Percentiles rank a stretch among this genome's conserved stretches.
Evolutionary conservation across 2,329 filamentous ascomycete species (phyloP).

Genomic region (Ilyonectria mors-panacis): DNA sequence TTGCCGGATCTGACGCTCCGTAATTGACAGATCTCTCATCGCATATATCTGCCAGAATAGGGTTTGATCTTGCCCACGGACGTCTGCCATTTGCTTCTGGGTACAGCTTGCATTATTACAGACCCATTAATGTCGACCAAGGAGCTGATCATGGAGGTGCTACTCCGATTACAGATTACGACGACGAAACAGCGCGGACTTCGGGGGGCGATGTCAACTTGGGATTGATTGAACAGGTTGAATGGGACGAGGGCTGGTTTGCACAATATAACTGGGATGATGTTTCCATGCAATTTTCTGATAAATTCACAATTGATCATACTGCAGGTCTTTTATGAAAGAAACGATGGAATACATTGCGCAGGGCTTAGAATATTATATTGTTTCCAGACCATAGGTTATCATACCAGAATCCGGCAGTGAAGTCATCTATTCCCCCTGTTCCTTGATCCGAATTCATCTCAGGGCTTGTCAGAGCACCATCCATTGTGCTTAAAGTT

Average conservation of each 20-base stretch:
- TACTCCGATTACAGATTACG: too few species aligned
- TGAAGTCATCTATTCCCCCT: slow-evolving; percentile 36
- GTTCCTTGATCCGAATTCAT: slow-evolving; percentile 47
- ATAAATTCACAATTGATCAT: neutral
- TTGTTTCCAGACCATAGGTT: slow-evolving; percentile 40
- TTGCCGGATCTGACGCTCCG: slow-evolving; percentile 16
- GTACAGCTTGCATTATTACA: slow-evolving; percentile 29
- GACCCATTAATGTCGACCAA: slow-evolving; percentile 13
- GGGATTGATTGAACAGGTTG: neutral
- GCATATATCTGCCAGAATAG: slow-evolving; percentile 33
- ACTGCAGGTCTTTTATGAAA: too few species aligned
- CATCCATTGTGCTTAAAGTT: slow-evolving; percentile 41
- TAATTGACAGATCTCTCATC: slow-evolving; percentile 8
- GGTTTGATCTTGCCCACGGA: neutral
- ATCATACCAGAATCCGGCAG: slow-evolving; percentile 39
- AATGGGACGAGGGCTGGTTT: neutral
- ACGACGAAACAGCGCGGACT: neutral
- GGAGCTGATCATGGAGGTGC: neutral
- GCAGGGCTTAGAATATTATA: slow-evolving; percentile 30
- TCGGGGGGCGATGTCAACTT: neutral
- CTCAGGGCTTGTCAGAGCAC: slow-evolving; percentile 45
- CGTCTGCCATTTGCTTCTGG: slow-evolving; percentile 21
- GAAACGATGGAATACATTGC: too few species aligned
- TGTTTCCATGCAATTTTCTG: neutral
- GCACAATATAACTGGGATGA: neutral